Base-by-base conservation (phyloP, 106 monocot species). In the Apostasia shenzhenica region DNA sequence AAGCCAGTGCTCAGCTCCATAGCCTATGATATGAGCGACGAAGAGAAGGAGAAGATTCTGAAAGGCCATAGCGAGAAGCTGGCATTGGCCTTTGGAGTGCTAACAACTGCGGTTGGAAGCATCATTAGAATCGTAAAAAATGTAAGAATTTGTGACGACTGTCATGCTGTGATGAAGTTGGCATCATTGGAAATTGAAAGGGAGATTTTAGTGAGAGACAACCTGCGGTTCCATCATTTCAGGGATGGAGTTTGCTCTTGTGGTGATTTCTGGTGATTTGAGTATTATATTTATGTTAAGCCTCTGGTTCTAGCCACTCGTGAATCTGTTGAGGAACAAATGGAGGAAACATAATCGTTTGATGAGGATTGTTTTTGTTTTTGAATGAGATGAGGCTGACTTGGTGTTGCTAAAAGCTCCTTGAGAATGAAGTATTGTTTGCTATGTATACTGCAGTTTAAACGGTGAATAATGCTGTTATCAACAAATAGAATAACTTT, bases 11-110 rank as follows among this genome's bases (percentile, higher is more conserved):
- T 82, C 71, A 78, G 62, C 56, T 72, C 72, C 4, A 61, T 78
- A 64, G 66, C 77, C 46, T 77, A 80, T 60, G 75, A 85, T 75
- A 69, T 85, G 54, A 66, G 61, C 57, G 85, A 80, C 54, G 69
- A 45, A 11, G 80, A 82, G 77, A 89, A 89, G 81, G 80, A 82
- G 72, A 52, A 69, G 66, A 39, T 89, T 55, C 74, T 82, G 63
- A 90, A 78, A 74, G 86, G 83, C 4, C 86, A 90, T 71, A 83
- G 86, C 55, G 90, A 90, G 83, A 90, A 86, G 67, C 70, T 86
- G 48, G 90, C 90, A 47, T 45, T 90, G 71, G 83, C 86, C 56
- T 90, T 90, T 71, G 86, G 76, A 1, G 47, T 90, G 66, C 63
- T 90, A 49, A 81, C 81, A 1, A 79, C 69, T 6, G 59, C n/a